Percentiles rank a stretch among this genome's conserved stretches.
Conservation (phyloP, 805 yeast genomes). For the Wickerhamiella azyma region DNA sequence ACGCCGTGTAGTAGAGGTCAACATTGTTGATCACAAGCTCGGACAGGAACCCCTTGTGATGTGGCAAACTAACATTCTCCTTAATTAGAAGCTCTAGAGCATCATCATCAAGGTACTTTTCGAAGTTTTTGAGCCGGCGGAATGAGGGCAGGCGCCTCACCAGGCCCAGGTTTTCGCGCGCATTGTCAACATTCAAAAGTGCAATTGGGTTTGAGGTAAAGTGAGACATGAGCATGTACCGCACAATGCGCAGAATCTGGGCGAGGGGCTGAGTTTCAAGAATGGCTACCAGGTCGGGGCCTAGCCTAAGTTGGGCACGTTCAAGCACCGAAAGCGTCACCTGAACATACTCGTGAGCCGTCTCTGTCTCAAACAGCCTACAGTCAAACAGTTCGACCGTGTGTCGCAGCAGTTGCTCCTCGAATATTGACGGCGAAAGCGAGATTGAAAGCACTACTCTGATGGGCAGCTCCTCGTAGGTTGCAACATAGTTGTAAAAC, state of each 20-base stretch:
- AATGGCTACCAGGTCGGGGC: neutral
- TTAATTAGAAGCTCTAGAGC: neutral
- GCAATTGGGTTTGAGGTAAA: slow-evolving; percentile 28
- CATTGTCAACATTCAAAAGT: slow-evolving; percentile 8
- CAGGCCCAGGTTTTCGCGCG: slow-evolving; percentile 8
- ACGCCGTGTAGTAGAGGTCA: slow-evolving; percentile 25
- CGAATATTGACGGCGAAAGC: slow-evolving; percentile 21
- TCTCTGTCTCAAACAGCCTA: slow-evolving; percentile 7
- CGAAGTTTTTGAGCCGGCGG: slow-evolving; percentile 4
- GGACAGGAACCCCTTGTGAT: neutral
- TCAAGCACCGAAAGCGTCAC: slow-evolving; percentile 2
- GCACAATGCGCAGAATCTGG: slow-evolving; percentile 17
- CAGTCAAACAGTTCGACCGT: slow-evolving; percentile 17
- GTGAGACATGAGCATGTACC: slow-evolving; percentile 26
- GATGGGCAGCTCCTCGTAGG: slow-evolving; percentile 25
- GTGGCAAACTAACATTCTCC: too few relatives aligned
- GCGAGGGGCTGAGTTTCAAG: slow-evolving; percentile 4
- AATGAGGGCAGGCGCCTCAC: slow-evolving; percentile 28
- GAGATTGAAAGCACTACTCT: slow-evolving; percentile 27
- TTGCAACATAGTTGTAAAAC: slow-evolving; percentile 23
- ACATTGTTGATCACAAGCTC: slow-evolving; percentile 27
- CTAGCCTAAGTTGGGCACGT: slow-evolving; percentile 1
- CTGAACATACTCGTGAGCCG: slow-evolving; percentile 10
- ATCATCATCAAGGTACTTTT: neutral
- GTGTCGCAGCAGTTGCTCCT: slow-evolving; percentile 23